Evolutionary conservation across 1,284 basidiomycete species (phyloP).

Genomic region (Uromyces viciae-fabae): DNA sequence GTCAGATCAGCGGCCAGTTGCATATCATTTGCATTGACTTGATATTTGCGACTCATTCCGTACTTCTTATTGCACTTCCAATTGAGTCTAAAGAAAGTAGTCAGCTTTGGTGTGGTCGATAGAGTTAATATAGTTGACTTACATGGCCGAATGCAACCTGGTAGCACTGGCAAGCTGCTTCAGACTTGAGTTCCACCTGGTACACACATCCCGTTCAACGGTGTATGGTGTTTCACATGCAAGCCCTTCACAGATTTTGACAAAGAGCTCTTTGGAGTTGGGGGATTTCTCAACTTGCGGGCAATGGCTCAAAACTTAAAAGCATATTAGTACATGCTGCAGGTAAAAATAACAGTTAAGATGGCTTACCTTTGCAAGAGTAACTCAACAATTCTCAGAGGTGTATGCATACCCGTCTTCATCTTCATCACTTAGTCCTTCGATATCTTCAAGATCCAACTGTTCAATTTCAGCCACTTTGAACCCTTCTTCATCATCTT

Average conservation of each 20-base stretch:
- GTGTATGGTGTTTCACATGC: background rate
- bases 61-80: background rate
- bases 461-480: background rate
- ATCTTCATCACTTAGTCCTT: background rate
- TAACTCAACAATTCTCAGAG: background rate
- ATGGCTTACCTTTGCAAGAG: background rate
- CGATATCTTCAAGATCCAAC: background rate
- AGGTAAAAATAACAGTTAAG: background rate
- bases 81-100: background rate
- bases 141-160: background rate
- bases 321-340: no score
- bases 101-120: background rate
- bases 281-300: background rate
- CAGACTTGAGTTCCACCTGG: background rate
- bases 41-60: background rate
- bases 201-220: background rate
- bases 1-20: background rate
- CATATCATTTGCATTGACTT: background rate
- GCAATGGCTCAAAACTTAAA: background rate
- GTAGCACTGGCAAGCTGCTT: background rate
- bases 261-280: background rate
- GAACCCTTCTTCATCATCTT: background rate
- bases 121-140: background rate
- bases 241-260: background rate
- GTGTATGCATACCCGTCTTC: background rate